Percentiles rank a stretch among this genome's conserved stretches.
phyloP scores from a whole-genome alignment of 1,139 yeast genomes.

The Candida glucosophila region DNA sequence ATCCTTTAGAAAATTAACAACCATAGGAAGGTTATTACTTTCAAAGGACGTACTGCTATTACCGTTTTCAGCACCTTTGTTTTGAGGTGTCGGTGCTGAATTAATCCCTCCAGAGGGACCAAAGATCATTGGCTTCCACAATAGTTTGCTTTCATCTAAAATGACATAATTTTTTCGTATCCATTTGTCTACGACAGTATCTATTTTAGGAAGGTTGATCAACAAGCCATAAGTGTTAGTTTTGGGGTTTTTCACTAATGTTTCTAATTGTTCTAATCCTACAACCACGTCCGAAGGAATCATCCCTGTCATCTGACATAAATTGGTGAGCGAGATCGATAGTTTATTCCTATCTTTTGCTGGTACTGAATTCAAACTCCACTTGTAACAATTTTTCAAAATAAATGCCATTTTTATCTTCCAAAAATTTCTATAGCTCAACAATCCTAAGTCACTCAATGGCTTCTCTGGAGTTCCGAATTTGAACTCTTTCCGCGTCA shows the following conservation, averaged over 20 bases:
- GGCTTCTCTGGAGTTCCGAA: slow-evolving; percentile 96
- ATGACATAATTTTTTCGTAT: slow-evolving; percentile 43
- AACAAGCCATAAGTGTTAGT: slow-evolving; percentile 45
- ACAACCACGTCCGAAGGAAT: slow-evolving; percentile 77
- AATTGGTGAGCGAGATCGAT: slow-evolving; percentile 44
- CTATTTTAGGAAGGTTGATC: slow-evolving; percentile 40
- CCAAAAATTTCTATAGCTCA: slow-evolving; percentile 89
- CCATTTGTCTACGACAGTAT: slow-evolving; percentile 43
- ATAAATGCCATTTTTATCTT: slow-evolving; percentile 49
- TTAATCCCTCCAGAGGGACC: slow-evolving; percentile 81
- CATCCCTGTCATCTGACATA: slow-evolving; percentile 77
- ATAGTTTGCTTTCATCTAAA: slow-evolving; percentile 42
- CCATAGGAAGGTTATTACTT: slow-evolving; percentile 44
- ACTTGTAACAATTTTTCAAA: slow-evolving; percentile 21
- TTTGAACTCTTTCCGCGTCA: slow-evolving; percentile 66
- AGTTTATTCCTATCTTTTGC: slow-evolving; percentile 5
- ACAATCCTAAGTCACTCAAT: slow-evolving; percentile 72
- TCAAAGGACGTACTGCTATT: slow-evolving; percentile 7
- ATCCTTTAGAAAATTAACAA: slow-evolving; percentile 52
- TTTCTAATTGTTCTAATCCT: slow-evolving; percentile 71
- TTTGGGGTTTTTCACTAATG: slow-evolving; percentile 40
- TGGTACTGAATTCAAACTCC: slow-evolving; percentile 6
- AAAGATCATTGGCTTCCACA: slow-evolving; percentile 79
- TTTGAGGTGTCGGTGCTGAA: slow-evolving; percentile 37
- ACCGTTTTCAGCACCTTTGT: slow-evolving; percentile 5